A percentile compares a stretch with the other conserved stretches of the same genome.
phyloP scores from a whole-genome alignment of 352 stramenopile species.

The Phytophthora nicotianae region DNA sequence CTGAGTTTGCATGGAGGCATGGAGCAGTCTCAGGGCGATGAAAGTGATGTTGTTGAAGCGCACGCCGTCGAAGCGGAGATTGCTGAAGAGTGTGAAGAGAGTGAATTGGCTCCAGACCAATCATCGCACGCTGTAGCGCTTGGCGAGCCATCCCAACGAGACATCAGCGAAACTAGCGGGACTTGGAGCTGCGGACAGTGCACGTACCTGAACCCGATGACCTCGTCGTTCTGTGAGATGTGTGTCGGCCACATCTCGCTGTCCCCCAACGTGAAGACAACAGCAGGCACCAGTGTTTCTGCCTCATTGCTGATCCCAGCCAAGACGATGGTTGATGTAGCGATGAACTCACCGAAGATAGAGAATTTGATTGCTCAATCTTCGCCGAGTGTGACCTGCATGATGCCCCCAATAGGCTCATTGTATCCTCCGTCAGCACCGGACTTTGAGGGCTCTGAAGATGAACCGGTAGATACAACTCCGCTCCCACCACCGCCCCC shows the following conservation, averaged over 20 bases:
- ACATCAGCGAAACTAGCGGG: slow-evolving; percentile 6
- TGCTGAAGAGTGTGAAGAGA: slow-evolving; percentile 21
- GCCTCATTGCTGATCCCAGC: slow-evolving; percentile 21
- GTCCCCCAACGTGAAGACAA: slow-evolving; percentile 32
- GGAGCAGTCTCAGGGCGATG: neutral
- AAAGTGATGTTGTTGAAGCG: slow-evolving; percentile 39
- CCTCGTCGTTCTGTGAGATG: slow-evolving; percentile 66
- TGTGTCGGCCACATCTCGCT: slow-evolving; percentile 62
- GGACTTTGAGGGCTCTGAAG: slow-evolving; percentile 21
- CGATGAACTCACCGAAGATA: neutral
- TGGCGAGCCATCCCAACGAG: slow-evolving; percentile 4
- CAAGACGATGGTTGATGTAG: slow-evolving; percentile 22
- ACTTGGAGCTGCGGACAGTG: slow-evolving; percentile 63
- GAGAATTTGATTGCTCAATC: slow-evolving; percentile 4
- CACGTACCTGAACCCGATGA: slow-evolving; percentile 62
- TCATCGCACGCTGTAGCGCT: slow-evolving; percentile 6
- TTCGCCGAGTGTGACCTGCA: slow-evolving; percentile 5
- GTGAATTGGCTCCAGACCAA: slow-evolving; percentile 5
- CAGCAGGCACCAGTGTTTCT: slow-evolving; percentile 26
- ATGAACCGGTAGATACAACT: slow-evolving; percentile 12
- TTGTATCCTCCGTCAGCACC: slow-evolving; percentile 36
- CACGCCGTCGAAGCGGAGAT: slow-evolving; percentile 48
- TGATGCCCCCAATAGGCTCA: slow-evolving; percentile 12
- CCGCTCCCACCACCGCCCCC: slow-evolving; percentile 13
- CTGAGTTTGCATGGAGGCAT: slow-evolving; percentile 21